Evolutionary conservation across 2,329 filamentous ascomycete genomes (phyloP), one percentile per base, ranked within the genome.

Genomic region (Biscogniauxia mediterranea): DNA sequence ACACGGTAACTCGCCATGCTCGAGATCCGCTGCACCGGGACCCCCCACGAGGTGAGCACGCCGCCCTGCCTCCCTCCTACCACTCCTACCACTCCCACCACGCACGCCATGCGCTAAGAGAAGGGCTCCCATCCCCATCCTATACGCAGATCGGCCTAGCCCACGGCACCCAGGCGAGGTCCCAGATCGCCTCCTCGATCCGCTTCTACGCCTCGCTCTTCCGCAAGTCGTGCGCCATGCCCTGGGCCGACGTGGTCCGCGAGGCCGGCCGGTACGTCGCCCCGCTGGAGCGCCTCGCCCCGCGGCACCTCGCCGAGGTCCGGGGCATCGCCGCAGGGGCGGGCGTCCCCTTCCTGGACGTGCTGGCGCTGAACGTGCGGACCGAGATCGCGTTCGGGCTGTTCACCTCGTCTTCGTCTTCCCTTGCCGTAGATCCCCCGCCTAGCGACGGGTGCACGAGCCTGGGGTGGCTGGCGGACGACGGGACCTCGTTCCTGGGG

Each of bases 371-470:
- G 11, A 87, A 87, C 59, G 79, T 85, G 5, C 77, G 84, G 1
- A 85, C 81, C 0, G 84, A 86, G 70, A 85, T 86, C 62, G 78
- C 77, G 1, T 85, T 87, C 60, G 84, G 84, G 0, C 71, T 85
- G 15, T 86, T 83, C 61, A 32, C 28, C 62, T 78, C 76, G 17
- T 68, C 71, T 1, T 54, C 59, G 4, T 58, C 76, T n/a, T 68
- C 71, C 1, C 55, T 59, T 3, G 57, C 62, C 8, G n/a, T n/a
- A 60, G 19, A 9, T 52, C 61, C 3, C 11, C 65, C 0, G 56
- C 66, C 70, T n/a, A 73, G 67, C 19, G 85, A 87, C 65, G 85
- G 84, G 2, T 87, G 85, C 65, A 87, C 85, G 0, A 79, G 79
- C 15, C 64, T 86, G 13, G 77, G 77, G 1, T 84, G 79, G 77